Evolutionary conservation across 345 rosid genomes (phyloP).

Genomic region (Tarenaya hassleriana): DNA sequence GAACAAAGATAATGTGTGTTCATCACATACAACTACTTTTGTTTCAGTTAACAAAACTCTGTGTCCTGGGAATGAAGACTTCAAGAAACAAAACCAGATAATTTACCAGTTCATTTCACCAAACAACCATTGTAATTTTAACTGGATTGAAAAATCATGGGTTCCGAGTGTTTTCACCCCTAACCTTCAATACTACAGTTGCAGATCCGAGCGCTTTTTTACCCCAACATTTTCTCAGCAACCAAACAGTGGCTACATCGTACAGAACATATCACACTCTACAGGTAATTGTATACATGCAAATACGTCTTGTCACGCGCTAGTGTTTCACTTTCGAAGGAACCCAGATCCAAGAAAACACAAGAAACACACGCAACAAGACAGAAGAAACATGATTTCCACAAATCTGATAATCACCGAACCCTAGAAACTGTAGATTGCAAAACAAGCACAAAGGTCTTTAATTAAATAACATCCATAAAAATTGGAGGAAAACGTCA

Average conservation of each 20-base stretch:
- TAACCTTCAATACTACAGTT: too few relatives aligned
- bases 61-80: neutral
- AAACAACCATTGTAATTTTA: too few relatives aligned
- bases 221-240: neutral
- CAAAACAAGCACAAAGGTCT: neutral
- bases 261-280: too few relatives aligned
- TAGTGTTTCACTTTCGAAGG: neutral
- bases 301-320: neutral
- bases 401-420: slow-evolving; percentile 2
- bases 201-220: too few relatives aligned
- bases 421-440: too few relatives aligned
- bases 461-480: slow-evolving; percentile 2
- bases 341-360: slow-evolving; percentile 13
- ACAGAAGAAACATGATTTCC: too few relatives aligned
- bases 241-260: neutral
- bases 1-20: too few relatives aligned
- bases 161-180: too few relatives aligned
- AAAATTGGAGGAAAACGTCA: neutral
- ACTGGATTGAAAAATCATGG: too few relatives aligned
- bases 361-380: slow-evolving; percentile 2
- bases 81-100: neutral
- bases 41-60: neutral
- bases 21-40: too few relatives aligned
- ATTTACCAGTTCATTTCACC: too few relatives aligned
- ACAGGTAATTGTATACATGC: too few relatives aligned